phyloP scores from a whole-genome alignment of 805 yeast species.

The Starmera pachycereana region DNA sequence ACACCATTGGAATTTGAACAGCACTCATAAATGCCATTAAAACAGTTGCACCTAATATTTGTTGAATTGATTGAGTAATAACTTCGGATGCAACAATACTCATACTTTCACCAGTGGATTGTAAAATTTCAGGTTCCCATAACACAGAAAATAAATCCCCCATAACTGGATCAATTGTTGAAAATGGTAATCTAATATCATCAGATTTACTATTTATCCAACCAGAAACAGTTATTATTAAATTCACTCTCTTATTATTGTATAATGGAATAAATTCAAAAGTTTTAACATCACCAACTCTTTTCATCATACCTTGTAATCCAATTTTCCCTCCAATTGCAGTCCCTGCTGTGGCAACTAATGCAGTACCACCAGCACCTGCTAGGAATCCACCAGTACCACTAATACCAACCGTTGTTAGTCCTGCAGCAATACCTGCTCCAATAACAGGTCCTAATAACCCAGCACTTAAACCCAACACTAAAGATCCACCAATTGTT shows the following conservation, averaged over 20 bases:
- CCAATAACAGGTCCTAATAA: constrained; percentile 95
- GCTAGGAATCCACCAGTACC: constrained; percentile 93
- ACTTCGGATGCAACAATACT: constrained; percentile 90
- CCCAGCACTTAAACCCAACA: constrained; percentile 92
- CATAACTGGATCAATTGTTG: constrained; percentile 95
- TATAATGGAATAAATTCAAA: constrained; percentile 91
- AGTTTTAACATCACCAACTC: constrained; percentile 88
- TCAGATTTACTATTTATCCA: constrained; percentile 96
- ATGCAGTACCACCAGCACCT: constrained; percentile 93
- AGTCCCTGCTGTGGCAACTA: constrained; percentile 87
- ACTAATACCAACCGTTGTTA: constrained; percentile 85
- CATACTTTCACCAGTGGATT: constrained; percentile 93
- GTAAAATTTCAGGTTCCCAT: constrained; percentile 98
- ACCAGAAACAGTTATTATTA: constrained; percentile 85
- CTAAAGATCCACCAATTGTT: constrained; percentile 90
- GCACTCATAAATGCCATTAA: constrained; percentile 88
- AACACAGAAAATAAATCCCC: constrained; percentile 87
- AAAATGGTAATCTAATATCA: constrained; percentile 92
- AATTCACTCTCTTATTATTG: constrained; percentile 78
- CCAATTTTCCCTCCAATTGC: constrained; percentile 90
- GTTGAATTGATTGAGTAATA: constrained; percentile 86
- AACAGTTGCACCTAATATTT: constrained; percentile 85
- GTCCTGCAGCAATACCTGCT: constrained; percentile 96
- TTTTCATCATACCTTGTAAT: constrained; percentile 66
- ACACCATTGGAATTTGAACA: constrained; percentile 82